phyloP scores from a whole-genome alignment of 2,329 filamentous ascomycete species.

The Fusarium siculi region DNA sequence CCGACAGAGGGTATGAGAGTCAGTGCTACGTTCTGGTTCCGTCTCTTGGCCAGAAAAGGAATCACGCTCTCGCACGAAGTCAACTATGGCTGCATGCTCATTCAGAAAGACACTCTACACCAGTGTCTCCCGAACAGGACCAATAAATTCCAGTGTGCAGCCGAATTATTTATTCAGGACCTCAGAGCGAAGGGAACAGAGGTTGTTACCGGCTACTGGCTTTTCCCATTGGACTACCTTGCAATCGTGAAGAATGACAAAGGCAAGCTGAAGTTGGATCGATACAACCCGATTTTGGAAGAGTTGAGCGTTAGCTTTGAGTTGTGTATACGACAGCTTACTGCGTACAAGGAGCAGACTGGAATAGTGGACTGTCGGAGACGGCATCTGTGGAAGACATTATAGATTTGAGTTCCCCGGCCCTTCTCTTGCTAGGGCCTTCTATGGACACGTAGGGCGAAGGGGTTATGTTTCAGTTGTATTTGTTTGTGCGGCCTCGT shows the following conservation, averaged over 20 bases:
- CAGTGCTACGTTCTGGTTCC: neutral
- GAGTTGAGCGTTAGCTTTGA: neutral
- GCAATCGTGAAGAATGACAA: accelerated
- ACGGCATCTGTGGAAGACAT: neutral
- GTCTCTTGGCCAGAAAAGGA: neutral
- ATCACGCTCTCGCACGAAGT: neutral
- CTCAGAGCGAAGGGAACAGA: neutral
- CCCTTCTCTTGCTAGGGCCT: accelerated
- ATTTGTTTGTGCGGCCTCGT: neutral
- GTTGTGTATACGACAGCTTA: neutral
- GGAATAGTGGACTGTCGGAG: neutral
- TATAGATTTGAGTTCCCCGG: accelerated
- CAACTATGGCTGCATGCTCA: neutral
- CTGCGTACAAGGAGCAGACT: neutral
- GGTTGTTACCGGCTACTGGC: neutral
- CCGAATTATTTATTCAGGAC: neutral
- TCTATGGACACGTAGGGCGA: no score
- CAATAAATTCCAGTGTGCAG: neutral
- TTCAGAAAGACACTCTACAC: neutral
- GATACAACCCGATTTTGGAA: neutral
- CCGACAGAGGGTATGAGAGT: neutral
- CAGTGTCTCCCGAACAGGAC: neutral
- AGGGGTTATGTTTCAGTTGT: no score
- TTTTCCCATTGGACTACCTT: neutral
- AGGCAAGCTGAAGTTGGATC: accelerated